A percentile compares a stretch with the other conserved stretches of the same genome.
Conservation (phyloP, 2,329 filamentous ascomycete genomes). For the Claviceps capensis region DNA sequence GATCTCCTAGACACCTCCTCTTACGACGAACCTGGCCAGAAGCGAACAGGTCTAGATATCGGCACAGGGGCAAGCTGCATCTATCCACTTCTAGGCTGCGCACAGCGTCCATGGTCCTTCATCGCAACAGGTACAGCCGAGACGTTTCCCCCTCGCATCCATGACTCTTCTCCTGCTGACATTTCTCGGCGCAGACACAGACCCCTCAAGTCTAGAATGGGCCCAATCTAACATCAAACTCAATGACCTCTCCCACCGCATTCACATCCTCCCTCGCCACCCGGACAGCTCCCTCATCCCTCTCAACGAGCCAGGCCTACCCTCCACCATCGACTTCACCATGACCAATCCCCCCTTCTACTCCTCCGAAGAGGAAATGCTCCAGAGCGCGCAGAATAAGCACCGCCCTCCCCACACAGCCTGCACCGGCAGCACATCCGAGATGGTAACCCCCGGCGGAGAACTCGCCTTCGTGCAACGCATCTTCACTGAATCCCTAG, state of each 20-base stretch:
- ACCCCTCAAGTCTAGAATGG: constrained; percentile 51
- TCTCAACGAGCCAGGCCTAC: constrained; percentile 35
- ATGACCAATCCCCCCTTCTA: constrained; percentile 98
- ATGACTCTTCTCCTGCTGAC: neutral
- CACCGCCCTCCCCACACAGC: constrained; percentile 53
- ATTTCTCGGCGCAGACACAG: constrained; percentile 45
- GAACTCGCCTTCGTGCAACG: constrained; percentile 61
- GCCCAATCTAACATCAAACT: constrained; percentile 52
- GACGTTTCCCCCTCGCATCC: neutral
- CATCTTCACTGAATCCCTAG: constrained; percentile 57
- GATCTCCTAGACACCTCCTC: constrained; percentile 59
- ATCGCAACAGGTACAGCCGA: constrained; percentile 40
- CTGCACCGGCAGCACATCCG: constrained; percentile 61
- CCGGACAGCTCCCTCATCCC: constrained; percentile 47
- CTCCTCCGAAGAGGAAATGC: constrained; percentile 55
- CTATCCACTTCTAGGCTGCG: constrained; percentile 71
- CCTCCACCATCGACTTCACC: constrained; percentile 59
- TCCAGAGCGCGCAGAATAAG: constrained; percentile 51
- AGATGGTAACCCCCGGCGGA: constrained; percentile 77
- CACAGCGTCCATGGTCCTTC: constrained; percentile 60
- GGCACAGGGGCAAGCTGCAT: constrained; percentile 87
- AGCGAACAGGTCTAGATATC: constrained; percentile 63
- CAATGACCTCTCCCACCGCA: constrained; percentile 52
- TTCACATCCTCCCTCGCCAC: constrained; percentile 46
- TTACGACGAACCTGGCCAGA: constrained; percentile 32